Conservation (phyloP, 208 protist species). For the Acanthamoeba healyi region DNA sequence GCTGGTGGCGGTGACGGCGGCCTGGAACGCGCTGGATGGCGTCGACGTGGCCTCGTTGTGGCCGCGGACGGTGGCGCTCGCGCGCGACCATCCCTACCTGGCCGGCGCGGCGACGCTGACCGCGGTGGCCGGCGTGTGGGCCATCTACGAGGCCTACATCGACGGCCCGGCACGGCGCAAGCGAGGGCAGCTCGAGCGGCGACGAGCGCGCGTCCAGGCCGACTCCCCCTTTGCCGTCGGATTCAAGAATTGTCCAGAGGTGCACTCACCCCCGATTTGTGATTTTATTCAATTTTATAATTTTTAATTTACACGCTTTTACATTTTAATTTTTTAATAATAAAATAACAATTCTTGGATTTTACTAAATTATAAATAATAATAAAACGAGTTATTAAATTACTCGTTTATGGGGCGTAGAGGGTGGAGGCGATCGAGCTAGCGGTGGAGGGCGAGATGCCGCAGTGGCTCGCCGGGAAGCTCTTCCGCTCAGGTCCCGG, state of each 20-base stretch:
- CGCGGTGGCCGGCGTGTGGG: background rate
- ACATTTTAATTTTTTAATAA: too few relatives aligned
- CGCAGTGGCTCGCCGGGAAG: constrained; percentile 4
- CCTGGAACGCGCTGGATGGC: too few relatives aligned
- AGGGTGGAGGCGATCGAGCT: constrained; percentile 47
- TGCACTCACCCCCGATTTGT: background rate
- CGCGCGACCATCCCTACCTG: background rate
- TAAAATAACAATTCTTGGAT: background rate
- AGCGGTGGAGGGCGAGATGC: background rate
- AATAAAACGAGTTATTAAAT: background rate
- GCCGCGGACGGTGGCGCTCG: background rate
- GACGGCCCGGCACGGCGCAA: background rate
- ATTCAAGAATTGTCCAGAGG: constrained; percentile 32
- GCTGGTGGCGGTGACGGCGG: background rate
- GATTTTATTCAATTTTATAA: background rate
- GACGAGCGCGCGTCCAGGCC: background rate
- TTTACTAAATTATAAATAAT: background rate
- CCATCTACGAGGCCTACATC: background rate
- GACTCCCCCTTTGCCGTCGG: constrained; percentile 29
- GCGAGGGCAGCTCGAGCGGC: background rate
- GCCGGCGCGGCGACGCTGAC: background rate
- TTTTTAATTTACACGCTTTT: background rate
- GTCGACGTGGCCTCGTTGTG: background rate
- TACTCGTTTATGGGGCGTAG: background rate
- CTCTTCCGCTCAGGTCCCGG: constrained; percentile 13